Evolutionary conservation across 1,284 basidiomycete genomes (phyloP).

Genomic region (Rhodotorula glutinis): DNA sequence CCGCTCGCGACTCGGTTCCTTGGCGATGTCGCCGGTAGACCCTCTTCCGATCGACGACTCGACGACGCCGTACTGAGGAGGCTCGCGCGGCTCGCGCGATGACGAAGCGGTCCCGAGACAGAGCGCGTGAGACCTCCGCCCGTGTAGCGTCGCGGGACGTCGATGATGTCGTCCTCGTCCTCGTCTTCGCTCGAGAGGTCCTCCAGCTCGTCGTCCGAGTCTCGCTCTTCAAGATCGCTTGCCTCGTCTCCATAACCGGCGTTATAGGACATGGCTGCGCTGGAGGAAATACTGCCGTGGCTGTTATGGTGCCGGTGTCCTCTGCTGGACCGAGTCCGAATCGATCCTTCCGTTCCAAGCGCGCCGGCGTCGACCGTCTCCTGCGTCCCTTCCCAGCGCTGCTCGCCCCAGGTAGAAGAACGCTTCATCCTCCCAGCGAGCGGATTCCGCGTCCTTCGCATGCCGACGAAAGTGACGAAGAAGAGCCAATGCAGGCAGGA

Average conservation of each 20-base stretch:
- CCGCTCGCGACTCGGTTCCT: neutral
- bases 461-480: conserved; percentile 5
- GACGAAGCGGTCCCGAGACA: neutral
- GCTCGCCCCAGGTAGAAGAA: conserved; percentile 1
- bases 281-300: too few species aligned
- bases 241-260: neutral
- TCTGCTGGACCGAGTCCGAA: neutral
- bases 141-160: conserved; percentile 11
- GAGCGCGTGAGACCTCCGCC: neutral
- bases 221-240: neutral
- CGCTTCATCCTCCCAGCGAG: conserved; percentile 1
- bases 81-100: conserved; percentile 13
- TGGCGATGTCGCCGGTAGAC: neutral
- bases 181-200: conserved; percentile 11
- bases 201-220: neutral
- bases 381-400: conserved; percentile 14
- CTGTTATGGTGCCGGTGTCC: too few species aligned
- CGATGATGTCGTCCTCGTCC: conserved; percentile 28
- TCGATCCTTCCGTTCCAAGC: neutral
- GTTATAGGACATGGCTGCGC: neutral
- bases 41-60: too few species aligned
- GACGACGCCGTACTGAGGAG: neutral
- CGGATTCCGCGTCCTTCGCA: conserved; percentile 3
- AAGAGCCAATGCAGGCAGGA: conserved; percentile 21
- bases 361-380: neutral